These are phyloP conservation scores for slime mould (Dictyostelium discoideum) DNA, from an alignment of 78 protist species.

Conservation along the genomic window dicty_2.7 NC_007091.3:4478501-4479000, in stretches of 20 bases:
- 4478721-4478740: not conserved
- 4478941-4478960: not conserved
- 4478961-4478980: not conserved
- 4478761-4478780: not conserved
- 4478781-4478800: not conserved
- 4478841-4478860: too few relatives aligned
- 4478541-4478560: slow-evolving; percentile 57
- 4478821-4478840: not conserved
- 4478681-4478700: slow-evolving; percentile 1
- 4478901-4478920: not conserved
- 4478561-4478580: not conserved
- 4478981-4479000: not conserved
- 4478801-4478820: slow-evolving; percentile 29
- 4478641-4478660: slow-evolving; percentile 35
- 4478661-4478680: slow-evolving; percentile 41
- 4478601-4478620: slow-evolving; percentile 24
- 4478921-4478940: not conserved
- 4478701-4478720: not conserved
- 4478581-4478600: not conserved
- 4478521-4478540: not conserved
- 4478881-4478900: not conserved
- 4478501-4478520: not conserved
- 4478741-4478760: not conserved
- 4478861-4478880: not conserved
- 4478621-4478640: slow-evolving; percentile 33